phyloP scores from a whole-genome alignment of 179 eudicot species.

The Silene noctiflora region DNA sequence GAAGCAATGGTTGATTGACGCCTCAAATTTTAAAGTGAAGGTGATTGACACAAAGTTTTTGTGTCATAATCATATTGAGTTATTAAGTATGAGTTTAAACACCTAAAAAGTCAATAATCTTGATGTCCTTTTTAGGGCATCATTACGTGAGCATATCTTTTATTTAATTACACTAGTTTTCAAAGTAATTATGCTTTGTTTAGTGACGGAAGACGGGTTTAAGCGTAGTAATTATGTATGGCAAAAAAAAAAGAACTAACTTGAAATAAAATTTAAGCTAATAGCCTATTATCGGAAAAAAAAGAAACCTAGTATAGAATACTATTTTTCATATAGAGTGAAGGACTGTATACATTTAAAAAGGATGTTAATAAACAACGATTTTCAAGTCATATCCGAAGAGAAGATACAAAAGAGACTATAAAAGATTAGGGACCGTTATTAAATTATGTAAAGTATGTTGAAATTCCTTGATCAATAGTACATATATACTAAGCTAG shows the following conservation, averaged over 20 bases:
- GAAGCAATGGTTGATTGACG: neutral
- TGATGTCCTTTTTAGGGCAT: slow-evolving; percentile 34
- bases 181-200: slow-evolving; percentile 31
- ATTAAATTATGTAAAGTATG: neutral
- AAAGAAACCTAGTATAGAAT: too few species aligned
- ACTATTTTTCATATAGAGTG: too few species aligned
- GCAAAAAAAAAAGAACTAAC: too few species aligned
- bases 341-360: too few species aligned
- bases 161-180: slow-evolving; percentile 22
- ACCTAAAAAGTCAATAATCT: slow-evolving; percentile 8
- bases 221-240: neutral
- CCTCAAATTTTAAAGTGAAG: neutral
- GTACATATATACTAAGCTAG: neutral
- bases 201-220: slow-evolving; percentile 11
- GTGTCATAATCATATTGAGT: slow-evolving; percentile 8
- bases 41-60: neutral
- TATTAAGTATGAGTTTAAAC: neutral
- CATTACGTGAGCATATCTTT: slow-evolving; percentile 34
- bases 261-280: too few species aligned
- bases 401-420: neutral
- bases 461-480: slow-evolving; percentile 11
- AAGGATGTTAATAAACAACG: neutral
- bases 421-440: neutral
- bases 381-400: neutral
- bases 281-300: too few species aligned